Evolutionary conservation across 495 filamentous ascomycete genomes (phyloP), one percentile per base, ranked within the genome.

Genomic region (Neurospora sp.): DNA sequence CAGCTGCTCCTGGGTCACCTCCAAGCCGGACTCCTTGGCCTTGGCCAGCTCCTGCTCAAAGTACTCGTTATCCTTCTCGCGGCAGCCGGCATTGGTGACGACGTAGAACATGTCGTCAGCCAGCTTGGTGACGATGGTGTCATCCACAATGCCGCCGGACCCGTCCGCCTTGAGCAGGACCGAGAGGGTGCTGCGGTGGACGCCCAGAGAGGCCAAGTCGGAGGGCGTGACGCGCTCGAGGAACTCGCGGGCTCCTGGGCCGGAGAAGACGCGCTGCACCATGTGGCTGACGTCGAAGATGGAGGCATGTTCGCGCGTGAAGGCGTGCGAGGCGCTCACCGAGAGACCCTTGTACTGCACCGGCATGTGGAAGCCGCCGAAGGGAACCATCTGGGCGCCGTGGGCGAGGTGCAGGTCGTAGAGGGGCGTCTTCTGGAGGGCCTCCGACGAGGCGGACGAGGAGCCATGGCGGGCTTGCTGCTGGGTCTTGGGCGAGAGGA

Each of bases 371-470:
- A 90, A 98, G 74, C 94, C 94, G 71, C 91, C 95, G 79, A 97
- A 99, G n/a, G 93, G 93, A 71, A 98, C 94, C 90, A 99, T 97
- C 83, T 96, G 97, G 53, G 87, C 96, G 75, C 93, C 93, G 79
- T 92, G 83, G 40, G 84, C 82, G 70, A 93, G 75, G 80, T 99
- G 95, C 35, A 98, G 84, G 76, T 94, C 90, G 83, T 96, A 91
- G 48, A 99, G 88, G 39, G 91, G 89, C 3, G 96, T 99, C 79
- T 89, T 91, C 40, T 80, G 83, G 75, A 90, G 85, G 22, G 76
- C 76, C 10, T 81, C 75, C 7, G 73, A 59, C 27, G 79, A 79
- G 20, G 83, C 73, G 37, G 85, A 79, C 31, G 81, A 71, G 71
- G 77, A 81, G 45, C 72, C 79, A 75, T 75, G 70, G 69, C 76